phyloP scores from a whole-genome alignment of 1,284 basidiomycete genomes.

The Amylostereum areolatum region DNA sequence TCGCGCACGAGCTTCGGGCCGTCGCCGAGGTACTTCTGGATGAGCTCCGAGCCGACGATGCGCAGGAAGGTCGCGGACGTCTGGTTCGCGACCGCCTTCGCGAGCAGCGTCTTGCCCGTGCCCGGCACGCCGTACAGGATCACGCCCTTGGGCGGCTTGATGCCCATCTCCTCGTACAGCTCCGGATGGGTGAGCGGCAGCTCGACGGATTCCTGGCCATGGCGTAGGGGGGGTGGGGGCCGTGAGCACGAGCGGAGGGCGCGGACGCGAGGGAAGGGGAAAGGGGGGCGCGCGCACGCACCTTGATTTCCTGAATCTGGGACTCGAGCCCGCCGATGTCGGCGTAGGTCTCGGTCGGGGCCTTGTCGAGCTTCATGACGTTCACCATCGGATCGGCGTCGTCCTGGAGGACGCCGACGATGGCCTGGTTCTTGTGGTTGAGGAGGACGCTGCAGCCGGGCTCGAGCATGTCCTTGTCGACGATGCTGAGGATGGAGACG shows the following conservation, averaged over 20 bases:
- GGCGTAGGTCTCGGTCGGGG: conserved; percentile 97
- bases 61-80: conserved; percentile 98
- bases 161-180: conserved; percentile 99
- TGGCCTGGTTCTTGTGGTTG: conserved; percentile 94
- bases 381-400: conserved; percentile 98
- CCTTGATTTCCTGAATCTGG: conserved; percentile 99
- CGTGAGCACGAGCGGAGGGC: not conserved
- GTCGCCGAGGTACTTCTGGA: conserved; percentile 99
- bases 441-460: conserved; percentile 94
- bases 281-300: conserved; percentile 21
- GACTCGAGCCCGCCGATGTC: conserved; percentile 96
- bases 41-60: conserved; percentile 96
- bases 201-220: conserved; percentile 87
- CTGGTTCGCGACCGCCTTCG: conserved; percentile 98
- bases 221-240: too few relatives aligned
- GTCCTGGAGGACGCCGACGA: conserved; percentile 94
- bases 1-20: conserved; percentile 99
- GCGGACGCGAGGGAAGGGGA: not conserved
- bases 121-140: conserved; percentile 98
- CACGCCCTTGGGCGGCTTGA: conserved; percentile 97
- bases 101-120: conserved; percentile 95
- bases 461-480: conserved; percentile 97
- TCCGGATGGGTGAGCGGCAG: conserved; percentile 97
- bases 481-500: conserved; percentile 97
- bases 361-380: conserved; percentile 99